phyloP scores from a whole-genome alignment of 139 green algal genomes.

The Chlamydomonas schloesseri region DNA sequence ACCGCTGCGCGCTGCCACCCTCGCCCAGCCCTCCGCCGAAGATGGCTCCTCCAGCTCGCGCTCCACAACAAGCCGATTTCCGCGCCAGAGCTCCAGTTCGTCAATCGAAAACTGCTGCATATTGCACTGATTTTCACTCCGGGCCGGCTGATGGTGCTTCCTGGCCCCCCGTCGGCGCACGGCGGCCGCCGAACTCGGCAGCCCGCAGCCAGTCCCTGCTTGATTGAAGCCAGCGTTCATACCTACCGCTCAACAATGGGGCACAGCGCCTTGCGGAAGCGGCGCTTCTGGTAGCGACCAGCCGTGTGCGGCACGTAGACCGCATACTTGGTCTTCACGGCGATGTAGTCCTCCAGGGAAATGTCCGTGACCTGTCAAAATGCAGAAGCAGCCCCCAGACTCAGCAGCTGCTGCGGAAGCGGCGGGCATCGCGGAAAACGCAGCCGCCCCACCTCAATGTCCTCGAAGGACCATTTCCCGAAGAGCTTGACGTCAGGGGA shows the following conservation, averaged over 20 bases:
- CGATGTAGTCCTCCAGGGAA: conserved; percentile 99
- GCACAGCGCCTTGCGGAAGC: conserved; percentile 99
- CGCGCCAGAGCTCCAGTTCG: not conserved
- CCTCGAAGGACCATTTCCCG: conserved; percentile 97
- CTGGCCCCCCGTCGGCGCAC: too few relatives aligned
- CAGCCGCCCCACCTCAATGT: conserved; percentile 88
- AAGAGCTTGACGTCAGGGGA: conserved; percentile 87
- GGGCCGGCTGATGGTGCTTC: too few relatives aligned
- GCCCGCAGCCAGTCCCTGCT: too few relatives aligned
- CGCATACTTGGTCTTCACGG: conserved; percentile 96
- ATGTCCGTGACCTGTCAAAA: conserved; percentile 94
- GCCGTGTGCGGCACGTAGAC: conserved; percentile 97
- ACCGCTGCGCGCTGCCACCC: too few relatives aligned
- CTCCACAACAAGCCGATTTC: not conserved
- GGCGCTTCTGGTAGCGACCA: conserved; percentile 97
- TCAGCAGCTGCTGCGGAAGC: not conserved
- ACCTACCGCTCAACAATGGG: conserved; percentile 97
- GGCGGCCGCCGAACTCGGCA: too few relatives aligned
- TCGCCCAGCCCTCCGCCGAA: too few relatives aligned
- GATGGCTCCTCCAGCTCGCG: too few relatives aligned
- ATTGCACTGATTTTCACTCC: too few relatives aligned
- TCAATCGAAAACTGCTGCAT: too few relatives aligned
- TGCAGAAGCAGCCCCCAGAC: not conserved
- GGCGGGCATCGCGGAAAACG: too few relatives aligned
- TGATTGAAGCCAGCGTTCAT: too few relatives aligned